Evolutionary conservation across 129 eudicot species (phyloP), one percentile per base, ranked within the genome.

Genomic region (Logfia minima): DNA sequence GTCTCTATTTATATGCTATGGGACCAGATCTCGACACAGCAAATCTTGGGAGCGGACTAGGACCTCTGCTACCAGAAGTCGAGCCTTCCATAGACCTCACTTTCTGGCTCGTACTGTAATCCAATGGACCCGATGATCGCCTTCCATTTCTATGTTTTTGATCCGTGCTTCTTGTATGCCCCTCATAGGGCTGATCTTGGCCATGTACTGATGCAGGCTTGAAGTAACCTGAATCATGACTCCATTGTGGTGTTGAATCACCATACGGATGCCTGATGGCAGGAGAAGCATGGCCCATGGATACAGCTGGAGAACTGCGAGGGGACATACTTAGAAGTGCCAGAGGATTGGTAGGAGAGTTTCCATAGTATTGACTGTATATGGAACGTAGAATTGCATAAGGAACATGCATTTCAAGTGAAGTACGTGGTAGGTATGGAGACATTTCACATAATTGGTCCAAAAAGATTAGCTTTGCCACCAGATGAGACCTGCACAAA

Each of bases 21-120:
- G 98, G 98, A 77, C 98, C 98, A 45, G 98, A 93, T 76, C 98
- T 90, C 1, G 97, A 93, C 66, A 89, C 97, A 1, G 96, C 98
- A 78, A 95, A 95, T 80, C 94, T 95, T n/a, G 99, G 96, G 78
- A 95, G 69, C 2, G 99, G 97, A 77, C 99, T 91, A 19, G 97
- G 96, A 59, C 97, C 96, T 34, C 92, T 87, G 84, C 92, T 89
- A 37, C 87, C 88, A 35, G 99, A 95, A 13, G 92, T 74, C 34
- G 99, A 95, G 23, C 97, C 96, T 77, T 89, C 97, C 0, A 35
- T 80, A 26, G 76, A 72, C 86, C 88, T 95, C 32, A 83, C 80
- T 81, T 91, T 89, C 28, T 84, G 90, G 79, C 84, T 88, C 1
- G 89, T 75, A 29, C 87, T 85, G 75, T 89, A 91, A 62, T 89